A percentile compares a stretch with the other conserved stretches of the same genome.
Evolutionary conservation across 768 basidiomycete species (phyloP).

Genomic region (Postia placenta): DNA sequence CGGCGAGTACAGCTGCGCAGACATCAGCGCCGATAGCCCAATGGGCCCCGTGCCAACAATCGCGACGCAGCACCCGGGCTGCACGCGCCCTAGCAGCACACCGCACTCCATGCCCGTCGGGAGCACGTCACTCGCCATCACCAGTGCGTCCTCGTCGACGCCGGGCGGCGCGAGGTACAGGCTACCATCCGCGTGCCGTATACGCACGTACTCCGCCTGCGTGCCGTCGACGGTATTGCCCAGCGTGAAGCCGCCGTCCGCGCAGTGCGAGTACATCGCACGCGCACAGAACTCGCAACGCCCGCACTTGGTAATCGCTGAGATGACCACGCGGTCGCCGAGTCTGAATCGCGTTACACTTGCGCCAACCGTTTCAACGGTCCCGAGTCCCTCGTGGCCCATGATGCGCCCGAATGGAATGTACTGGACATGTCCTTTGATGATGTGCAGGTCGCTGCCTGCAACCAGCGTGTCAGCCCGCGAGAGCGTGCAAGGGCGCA

Average conservation of each 20-base stretch:
- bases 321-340: slow-evolving; percentile 17
- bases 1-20: slow-evolving; percentile 19
- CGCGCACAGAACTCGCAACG: slow-evolving; percentile 15
- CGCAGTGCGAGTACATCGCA: slow-evolving; percentile 15
- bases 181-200: slow-evolving; percentile 18
- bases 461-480: too few species aligned
- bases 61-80: slow-evolving; percentile 17
- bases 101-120: slow-evolving; percentile 22
- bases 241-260: slow-evolving; percentile 17
- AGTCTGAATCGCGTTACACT: slow-evolving; percentile 27
- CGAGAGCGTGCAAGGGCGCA: too few species aligned
- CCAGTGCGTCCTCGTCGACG: slow-evolving; percentile 12
- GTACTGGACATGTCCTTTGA: slow-evolving; percentile 20
- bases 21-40: slow-evolving; percentile 16
- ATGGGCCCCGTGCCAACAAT: slow-evolving; percentile 21
- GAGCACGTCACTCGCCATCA: slow-evolving; percentile 21
- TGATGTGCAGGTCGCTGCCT: too few species aligned
- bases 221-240: slow-evolving; percentile 19
- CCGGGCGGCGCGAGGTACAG: slow-evolving; percentile 11
- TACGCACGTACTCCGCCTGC: slow-evolving; percentile 20
- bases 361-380: slow-evolving; percentile 27
- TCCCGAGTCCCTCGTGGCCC: slow-evolving; percentile 33
- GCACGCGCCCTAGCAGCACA: slow-evolving; percentile 16
- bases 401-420: slow-evolving; percentile 27
- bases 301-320: slow-evolving; percentile 14